Evolutionary conservation across 257 asterid species (phyloP), one percentile per base, ranked within the genome.

Genomic region (Fraxinus pennsylvanica): DNA sequence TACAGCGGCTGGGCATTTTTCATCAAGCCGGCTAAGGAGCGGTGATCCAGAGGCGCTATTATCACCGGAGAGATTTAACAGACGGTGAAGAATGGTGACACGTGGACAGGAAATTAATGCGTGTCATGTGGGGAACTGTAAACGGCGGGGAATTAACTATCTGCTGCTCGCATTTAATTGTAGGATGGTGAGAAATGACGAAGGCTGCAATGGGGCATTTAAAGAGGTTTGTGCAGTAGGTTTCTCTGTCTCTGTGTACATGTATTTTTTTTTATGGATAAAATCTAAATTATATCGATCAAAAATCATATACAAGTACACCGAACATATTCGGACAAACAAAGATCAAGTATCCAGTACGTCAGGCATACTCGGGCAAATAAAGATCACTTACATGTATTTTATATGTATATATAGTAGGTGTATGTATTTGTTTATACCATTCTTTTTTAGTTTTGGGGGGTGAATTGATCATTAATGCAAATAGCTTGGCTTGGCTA

Each of bases 1-100:
- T 1, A 84, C 79, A 22, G 81, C 84, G 12, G 86, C 78, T 6
- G 86, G 84, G n/a, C n/a, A 76, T 19, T 92, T 86, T 85, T 90
- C 94, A 43, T 92, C 99, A 75, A 96, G 99, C 89, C 88, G 99
- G 90, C 88, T 90, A 10, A 75, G 98, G 79, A 92, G 97, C 78
- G 99, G 97, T 77, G 99, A 96, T 79, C 99, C 99, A 13, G 99
- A 96, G 74, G 98, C 98, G 39, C 83, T 96, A 30, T 82, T 96
- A 12, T 96, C 99, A 36, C 98, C 99, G 85, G 98, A 96, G 89
- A 86, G 99, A 73, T 89, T 61, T 74, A 90, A 71, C 87, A 75
- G 96, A 81, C 92, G 99, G 88, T 89, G 90, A 88, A 35, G 83
- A 82, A 78, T 47, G 36, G 0, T 0, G 86, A 85, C 94, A 89